Base-by-base conservation (phyloP, 768 basidiomycete species). In the Xerocomellus dryophilus region DNA sequence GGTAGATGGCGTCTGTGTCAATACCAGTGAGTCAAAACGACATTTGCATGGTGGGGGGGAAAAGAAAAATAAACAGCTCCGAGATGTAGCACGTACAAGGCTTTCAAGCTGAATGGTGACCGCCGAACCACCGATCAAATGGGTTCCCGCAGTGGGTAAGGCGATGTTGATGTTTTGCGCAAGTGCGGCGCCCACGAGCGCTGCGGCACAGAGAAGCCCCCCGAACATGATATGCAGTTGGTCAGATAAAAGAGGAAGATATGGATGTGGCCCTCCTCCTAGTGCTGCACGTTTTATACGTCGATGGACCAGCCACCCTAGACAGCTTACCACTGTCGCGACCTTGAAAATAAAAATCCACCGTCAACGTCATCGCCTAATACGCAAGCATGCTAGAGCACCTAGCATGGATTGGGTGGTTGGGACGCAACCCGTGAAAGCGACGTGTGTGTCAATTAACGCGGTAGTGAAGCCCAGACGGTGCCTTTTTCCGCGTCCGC, bases 121-220 rank as follows among this genome's bases (percentile, higher is more conserved):
- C 15, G 53, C 53, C 2, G 61, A 51, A 18, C 77, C 77, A 21
- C 71, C 64, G 1, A 32, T 12, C 8, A 82, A 63, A 14, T 59
- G 48, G 3, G 70, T 53, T 6, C 70, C 72, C 3, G 66, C 47
- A 1, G 51, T 18, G 2, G 81, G 81, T 4, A 45, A 49, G 5
- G 71, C 64, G 45, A 82, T 76, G 25, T 38, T 29, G 7, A 73
- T 58, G 23, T 57, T 53, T 51, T 83, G 81, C 3, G 76, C 79
- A 23, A 76, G 47, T 5, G 67, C 71, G 20, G 61, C n/a, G 27
- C 57, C 20, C 4, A 54, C 53, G 41, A 63, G 41, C 4, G 51
- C 53, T 0, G 31, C 44, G 8, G 17, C 25, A n/a, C 47, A 63
- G 20, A 63, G 9, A 18, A 66, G 29, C 31, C 43, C 53, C 3